Evolutionary conservation across 805 yeast genomes (phyloP), one percentile per base, ranked within the genome.

Genomic region (Hanseniaspora mollemarum): DNA sequence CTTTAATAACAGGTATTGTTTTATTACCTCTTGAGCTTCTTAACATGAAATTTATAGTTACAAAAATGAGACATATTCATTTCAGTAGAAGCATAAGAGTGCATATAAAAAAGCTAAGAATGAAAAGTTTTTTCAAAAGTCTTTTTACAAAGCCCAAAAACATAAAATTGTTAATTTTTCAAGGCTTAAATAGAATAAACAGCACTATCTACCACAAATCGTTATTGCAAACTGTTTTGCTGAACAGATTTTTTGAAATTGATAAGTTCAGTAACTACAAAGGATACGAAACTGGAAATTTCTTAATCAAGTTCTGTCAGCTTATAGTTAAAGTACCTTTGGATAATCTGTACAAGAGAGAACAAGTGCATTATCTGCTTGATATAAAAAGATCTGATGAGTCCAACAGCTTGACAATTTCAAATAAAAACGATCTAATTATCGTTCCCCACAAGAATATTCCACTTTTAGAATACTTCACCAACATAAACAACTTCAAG

Each of bases 11-110:
- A 0, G 83, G 86, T 1, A 63, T 87, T 8, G 57, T 84, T 1
- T 69, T 92, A 43, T 75, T 88, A 49, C 96, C 96, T 1, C 65
- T 90, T 43, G 94, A 85, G 57, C 69, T 88, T 48, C 82, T 90
- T 32, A 78, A 87, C 54, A 82, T 92, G 35, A 77, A 81, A 55
- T 70, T 90, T 36, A 78, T 87, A 57, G 75, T 86, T 8, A 81
- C 94, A 10, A 25, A 19, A 26, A 21, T 36, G 33, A 48, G 39
- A 44, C 45, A 48, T 16, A 33, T 48, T 19, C 60, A 65, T 7
- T 55, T 63, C 10, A 67, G 70, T 57, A 69, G 96, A 54, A 83
- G 94, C n/a, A 73, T 88, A 41, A 71, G 94, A 49, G 78, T 80
- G 42, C 75, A 83, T 4, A 65, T 87, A 12, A 69, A 76, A 50